phyloP scores from a whole-genome alignment of 2,329 filamentous ascomycete genomes.

The Talaromyces sp. region DNA sequence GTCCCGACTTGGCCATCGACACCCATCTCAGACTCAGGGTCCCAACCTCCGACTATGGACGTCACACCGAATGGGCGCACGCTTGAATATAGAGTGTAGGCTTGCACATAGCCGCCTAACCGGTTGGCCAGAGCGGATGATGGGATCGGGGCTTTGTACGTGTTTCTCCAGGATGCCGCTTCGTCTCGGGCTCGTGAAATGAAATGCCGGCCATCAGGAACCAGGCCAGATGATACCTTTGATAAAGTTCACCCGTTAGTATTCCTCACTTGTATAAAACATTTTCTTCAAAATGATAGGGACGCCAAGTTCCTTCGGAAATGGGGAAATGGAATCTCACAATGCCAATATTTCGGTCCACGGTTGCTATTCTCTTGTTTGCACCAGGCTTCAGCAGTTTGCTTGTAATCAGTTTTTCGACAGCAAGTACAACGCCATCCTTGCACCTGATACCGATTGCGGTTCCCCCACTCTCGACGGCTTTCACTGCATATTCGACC shows the following conservation, averaged over 20 bases:
- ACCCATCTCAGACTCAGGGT: constrained; percentile 76
- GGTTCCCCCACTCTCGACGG: constrained; percentile 95
- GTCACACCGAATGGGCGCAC: constrained; percentile 97
- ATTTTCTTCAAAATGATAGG: too few species aligned
- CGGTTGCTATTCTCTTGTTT: constrained; percentile 94
- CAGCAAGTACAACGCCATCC: constrained; percentile 90
- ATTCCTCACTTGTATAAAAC: not conserved
- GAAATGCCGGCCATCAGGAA: constrained; percentile 94
- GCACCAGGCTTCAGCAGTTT: constrained; percentile 92
- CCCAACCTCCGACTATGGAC: constrained; percentile 88
- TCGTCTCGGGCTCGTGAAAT: constrained; percentile 92
- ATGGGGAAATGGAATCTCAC: constrained; percentile 50
- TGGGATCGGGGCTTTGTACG: constrained; percentile 92
- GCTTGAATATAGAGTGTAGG: constrained; percentile 94
- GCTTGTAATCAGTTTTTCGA: constrained; percentile 93
- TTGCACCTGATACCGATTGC: constrained; percentile 95
- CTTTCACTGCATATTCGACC: constrained; percentile 96
- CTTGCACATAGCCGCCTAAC: constrained; percentile 94
- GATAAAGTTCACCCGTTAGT: not conserved
- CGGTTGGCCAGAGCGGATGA: constrained; percentile 82
- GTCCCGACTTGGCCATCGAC: constrained; percentile 88
- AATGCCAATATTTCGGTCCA: constrained; percentile 89
- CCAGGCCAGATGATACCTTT: constrained; percentile 87
- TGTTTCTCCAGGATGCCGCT: constrained; percentile 81
- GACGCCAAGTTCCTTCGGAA: not conserved